Conservation (phyloP, 129 eudicot species). For the Helichrysum umbraculigerum region DNA sequence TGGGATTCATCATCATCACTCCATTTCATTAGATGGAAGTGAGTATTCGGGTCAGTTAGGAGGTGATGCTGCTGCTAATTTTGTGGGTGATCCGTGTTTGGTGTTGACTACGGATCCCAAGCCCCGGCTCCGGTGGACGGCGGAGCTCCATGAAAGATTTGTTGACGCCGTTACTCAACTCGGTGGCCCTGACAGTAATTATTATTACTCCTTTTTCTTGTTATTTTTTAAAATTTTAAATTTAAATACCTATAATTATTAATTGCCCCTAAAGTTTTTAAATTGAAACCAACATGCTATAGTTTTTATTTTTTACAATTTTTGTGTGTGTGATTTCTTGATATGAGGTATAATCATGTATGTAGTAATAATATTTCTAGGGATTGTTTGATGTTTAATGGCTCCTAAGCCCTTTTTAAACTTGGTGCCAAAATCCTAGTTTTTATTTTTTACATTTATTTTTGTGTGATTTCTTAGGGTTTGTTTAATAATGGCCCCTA, state of each 20-base stretch:
- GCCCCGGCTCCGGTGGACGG: conserved; percentile 93
- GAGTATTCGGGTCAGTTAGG: conserved; percentile 41
- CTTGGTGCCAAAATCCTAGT: neutral
- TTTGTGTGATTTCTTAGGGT: neutral
- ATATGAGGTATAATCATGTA: neutral
- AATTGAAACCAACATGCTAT: neutral
- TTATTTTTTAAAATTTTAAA: no score
- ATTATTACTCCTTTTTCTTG: neutral
- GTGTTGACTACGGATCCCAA: conserved; percentile 85
- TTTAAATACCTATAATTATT: neutral
- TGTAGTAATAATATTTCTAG: neutral
- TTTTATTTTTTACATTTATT: neutral
- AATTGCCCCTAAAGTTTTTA: neutral
- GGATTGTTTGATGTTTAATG: neutral
- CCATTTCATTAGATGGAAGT: conserved; percentile 47
- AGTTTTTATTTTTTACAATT: neutral
- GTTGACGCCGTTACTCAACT: conserved; percentile 92
- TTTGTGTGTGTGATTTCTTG: neutral
- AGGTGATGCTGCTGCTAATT: conserved; percentile 26
- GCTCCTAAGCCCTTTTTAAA: neutral
- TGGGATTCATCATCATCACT: conserved; percentile 40
- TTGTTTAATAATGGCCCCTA: conserved; percentile 3
- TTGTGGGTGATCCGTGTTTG: conserved; percentile 66
- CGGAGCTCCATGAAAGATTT: conserved; percentile 92
- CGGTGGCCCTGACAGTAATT: conserved; percentile 86